These are phyloP conservation scores for Citrus unshiu DNA, from an alignment of 345 rosid species.

Conservation along the genomic window DNA sequence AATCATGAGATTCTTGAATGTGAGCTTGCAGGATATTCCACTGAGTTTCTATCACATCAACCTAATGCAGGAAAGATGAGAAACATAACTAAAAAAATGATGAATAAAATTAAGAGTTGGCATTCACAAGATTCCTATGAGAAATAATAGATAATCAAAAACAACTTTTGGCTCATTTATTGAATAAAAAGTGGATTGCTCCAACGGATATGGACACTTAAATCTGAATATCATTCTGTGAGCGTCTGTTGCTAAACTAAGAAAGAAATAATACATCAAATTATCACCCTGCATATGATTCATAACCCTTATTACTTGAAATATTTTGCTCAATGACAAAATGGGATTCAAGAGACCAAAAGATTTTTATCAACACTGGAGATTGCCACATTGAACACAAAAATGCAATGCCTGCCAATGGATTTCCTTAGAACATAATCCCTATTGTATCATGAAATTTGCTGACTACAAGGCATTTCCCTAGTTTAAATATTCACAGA, in stretches of 20 bases:
- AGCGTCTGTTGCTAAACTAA: neutral
- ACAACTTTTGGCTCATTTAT: neutral
- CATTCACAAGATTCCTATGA: neutral
- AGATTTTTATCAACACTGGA: neutral
- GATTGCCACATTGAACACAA: neutral
- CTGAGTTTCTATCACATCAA: slow-evolving; percentile 98
- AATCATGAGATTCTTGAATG: slow-evolving; percentile 84
- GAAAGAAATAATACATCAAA: neutral
- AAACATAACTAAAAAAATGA: neutral
- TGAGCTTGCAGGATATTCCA: slow-evolving; percentile 93
- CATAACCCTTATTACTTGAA: neutral
- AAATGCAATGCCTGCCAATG: neutral
- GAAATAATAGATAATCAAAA: neutral
- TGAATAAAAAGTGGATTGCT: neutral
- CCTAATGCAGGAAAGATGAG: slow-evolving; percentile 34
- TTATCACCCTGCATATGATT: neutral
- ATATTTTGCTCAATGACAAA: neutral
- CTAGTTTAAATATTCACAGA: neutral
- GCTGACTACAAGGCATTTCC: neutral
- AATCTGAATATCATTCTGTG: neutral
- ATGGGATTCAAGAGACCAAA: neutral
- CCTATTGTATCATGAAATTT: neutral
- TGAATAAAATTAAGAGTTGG: neutral
- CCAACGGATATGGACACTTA: neutral
- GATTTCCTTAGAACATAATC: neutral